Evolutionary conservation across 176 grass and related monocot genomes (phyloP).

Genomic region (Avena sativa): DNA sequence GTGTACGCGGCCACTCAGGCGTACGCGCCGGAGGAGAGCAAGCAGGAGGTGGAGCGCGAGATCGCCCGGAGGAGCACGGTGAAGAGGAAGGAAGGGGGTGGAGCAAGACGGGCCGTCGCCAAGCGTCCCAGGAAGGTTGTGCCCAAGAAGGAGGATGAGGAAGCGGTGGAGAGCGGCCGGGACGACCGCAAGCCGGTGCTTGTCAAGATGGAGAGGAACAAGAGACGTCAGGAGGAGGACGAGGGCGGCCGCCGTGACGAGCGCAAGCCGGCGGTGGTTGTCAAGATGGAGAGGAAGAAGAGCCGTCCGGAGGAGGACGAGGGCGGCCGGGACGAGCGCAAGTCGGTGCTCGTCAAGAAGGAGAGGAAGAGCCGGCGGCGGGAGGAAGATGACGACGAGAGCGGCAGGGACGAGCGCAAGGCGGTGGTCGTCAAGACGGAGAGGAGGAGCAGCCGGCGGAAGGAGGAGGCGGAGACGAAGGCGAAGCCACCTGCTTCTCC

Average conservation of each 20-base stretch:
- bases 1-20: background rate
- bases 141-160: background rate
- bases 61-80: background rate
- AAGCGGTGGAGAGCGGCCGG: background rate
- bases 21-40: background rate
- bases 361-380: background rate
- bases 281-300: background rate
- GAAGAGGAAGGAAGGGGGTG: background rate
- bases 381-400: background rate
- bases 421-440: background rate
- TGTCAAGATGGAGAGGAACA: background rate
- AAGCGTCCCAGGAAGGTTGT: background rate
- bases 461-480: background rate
- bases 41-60: background rate
- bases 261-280: background rate
- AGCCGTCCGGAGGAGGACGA: background rate
- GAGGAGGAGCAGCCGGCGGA: background rate
- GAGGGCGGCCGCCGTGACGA: background rate
- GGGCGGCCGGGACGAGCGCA: background rate
- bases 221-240: background rate
- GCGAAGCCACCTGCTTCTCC: background rate
- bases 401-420: constrained; percentile 1
- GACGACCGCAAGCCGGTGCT: background rate
- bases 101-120: background rate
- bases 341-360: background rate